phyloP scores from a whole-genome alignment of 345 rosid genomes.

The Rhizophora apiculata region DNA sequence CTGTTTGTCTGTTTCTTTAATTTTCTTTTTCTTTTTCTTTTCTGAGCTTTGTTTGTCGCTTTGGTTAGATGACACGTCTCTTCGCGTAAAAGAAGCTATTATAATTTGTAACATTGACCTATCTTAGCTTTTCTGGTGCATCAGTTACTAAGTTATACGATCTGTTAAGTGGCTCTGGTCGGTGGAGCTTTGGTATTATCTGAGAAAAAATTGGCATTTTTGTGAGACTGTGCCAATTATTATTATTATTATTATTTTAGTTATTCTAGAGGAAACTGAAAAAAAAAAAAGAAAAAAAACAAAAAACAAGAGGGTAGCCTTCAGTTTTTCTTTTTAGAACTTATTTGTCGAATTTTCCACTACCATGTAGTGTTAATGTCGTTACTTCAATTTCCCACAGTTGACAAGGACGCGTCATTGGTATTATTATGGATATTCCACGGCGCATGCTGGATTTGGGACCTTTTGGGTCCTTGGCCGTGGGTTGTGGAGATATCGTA shows the following conservation, averaged over 20 bases:
- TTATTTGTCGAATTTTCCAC: too few species aligned
- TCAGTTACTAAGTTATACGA: background rate
- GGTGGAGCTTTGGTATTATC: background rate
- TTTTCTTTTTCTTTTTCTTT: background rate
- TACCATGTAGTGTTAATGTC: background rate
- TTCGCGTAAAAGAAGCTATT: too few species aligned
- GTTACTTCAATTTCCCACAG: background rate
- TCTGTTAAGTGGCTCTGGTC: background rate
- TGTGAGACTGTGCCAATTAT: background rate
- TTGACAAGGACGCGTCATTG: slow-evolving; percentile 24
- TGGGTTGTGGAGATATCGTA: slow-evolving; percentile 1
- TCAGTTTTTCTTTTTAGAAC: too few species aligned
- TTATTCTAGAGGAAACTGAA: background rate
- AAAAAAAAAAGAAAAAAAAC: too few species aligned
- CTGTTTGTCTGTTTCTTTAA: background rate
- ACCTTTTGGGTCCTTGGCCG: background rate
- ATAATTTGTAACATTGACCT: too few species aligned
- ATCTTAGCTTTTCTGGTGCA: background rate
- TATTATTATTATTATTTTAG: background rate
- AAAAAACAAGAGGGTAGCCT: too few species aligned
- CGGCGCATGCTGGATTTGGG: slow-evolving; percentile 17
- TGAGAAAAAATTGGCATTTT: slow-evolving; percentile 4
- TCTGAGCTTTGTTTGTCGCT: background rate
- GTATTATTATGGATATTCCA: slow-evolving; percentile 10
- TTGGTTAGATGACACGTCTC: background rate